Evolutionary conservation across 257 asterid genomes (phyloP), one percentile per base, ranked within the genome.

Genomic region (Cynanchum wilfordii): DNA sequence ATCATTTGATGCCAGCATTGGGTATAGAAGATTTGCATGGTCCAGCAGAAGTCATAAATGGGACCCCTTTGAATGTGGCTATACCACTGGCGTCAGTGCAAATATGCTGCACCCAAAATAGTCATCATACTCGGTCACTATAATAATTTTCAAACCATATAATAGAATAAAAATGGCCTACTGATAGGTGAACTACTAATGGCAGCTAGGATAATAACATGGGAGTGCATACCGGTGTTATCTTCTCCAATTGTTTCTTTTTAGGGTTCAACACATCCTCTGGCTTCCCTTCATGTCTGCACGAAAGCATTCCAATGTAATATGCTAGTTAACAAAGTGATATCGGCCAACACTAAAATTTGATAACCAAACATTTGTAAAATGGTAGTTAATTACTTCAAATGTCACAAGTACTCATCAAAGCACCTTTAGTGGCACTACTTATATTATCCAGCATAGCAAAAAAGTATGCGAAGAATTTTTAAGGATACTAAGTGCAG

Each of bases 241-340:
- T 88, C 87, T 91, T 94, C 64, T 94, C 98, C 76, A 94, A 78
- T 81, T 94, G 98, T 77, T 91, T 94, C 95, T 94, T 94, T 77
- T 94, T 94, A n/a, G 98, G 98, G 84, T 89, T 94, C 75, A 94
- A 79, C 22, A 94, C 93, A 62, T 88, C 96, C 79, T 94, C 98
- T 65, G 98, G 97, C 81, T 85, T 88, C 25, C 96, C 97, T 7
- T 87, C 97, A 65, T 80, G 82, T 40, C 97, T 94, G 90, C 38
- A 82, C 38, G 25, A 10, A 52, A 71, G 72, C 38, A 60, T 25
- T 51, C 29, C 7, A 17, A 33, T 30, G 7, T 24, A 71, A 72
- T 38, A 22, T 24, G 57, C 29, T 60, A 47, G 56, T 59, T 38
- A 29, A 75, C 2, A 25, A 42, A 27, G 49, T 27, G 72, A 54